These are phyloP conservation scores for Penicillium sp. DNA, from an alignment of 2,329 filamentous ascomycete genomes.

Conservation along the genomic window DNA sequence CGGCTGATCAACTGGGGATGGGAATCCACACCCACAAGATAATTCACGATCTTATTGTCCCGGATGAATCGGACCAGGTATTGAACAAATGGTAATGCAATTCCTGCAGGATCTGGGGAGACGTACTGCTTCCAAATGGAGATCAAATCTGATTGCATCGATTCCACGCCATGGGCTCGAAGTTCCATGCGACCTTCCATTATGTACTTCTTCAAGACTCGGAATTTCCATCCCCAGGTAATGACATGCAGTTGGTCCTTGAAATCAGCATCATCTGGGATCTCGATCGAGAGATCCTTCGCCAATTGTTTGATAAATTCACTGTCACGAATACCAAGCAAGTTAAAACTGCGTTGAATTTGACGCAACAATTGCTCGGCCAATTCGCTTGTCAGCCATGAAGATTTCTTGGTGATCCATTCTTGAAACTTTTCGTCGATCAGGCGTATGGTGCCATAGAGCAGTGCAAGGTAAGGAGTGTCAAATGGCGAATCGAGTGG, in stretches of 20 bases:
- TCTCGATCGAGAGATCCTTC: constrained; percentile 35
- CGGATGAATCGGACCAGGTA: constrained; percentile 71
- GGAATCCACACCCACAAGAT: constrained; percentile 85
- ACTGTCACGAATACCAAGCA: constrained; percentile 30
- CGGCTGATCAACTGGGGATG: constrained; percentile 86
- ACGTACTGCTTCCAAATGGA: constrained; percentile 61
- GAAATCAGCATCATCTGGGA: constrained; percentile 28
- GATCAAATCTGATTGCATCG: constrained; percentile 71
- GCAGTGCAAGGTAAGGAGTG: constrained; percentile 17
- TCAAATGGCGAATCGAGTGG: constrained; percentile 19
- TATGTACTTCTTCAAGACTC: constrained; percentile 68
- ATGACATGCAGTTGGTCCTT: constrained; percentile 37
- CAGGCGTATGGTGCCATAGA: constrained; percentile 31
- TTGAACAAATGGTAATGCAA: constrained; percentile 58
- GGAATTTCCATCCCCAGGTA: constrained; percentile 65
- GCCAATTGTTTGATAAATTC: constrained; percentile 36
- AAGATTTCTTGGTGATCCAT: constrained; percentile 43
- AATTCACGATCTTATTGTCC: constrained; percentile 72
- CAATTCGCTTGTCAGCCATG: constrained; percentile 44
- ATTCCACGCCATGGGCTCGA: constrained; percentile 74
- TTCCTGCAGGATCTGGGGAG: constrained; percentile 43
- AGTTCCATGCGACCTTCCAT: constrained; percentile 88
- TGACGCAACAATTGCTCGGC: constrained; percentile 38
- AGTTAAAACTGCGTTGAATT: constrained; percentile 32
- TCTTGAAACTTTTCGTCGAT: constrained; percentile 40